These are phyloP conservation scores for Xylaria cubensis DNA, from an alignment of 495 filamentous ascomycete genomes.

Conservation along the genomic window DNA sequence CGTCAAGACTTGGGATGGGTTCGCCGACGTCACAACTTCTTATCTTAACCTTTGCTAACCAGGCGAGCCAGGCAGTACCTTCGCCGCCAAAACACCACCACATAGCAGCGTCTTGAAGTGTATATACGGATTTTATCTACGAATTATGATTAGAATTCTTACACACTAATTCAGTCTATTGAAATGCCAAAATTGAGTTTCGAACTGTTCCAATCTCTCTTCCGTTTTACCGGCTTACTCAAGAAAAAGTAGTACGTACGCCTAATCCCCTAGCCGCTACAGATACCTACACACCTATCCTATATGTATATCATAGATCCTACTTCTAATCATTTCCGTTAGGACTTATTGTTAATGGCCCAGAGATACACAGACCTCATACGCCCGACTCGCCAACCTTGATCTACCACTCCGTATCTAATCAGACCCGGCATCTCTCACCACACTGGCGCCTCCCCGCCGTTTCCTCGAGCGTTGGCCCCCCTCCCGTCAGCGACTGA, in stretches of 20 bases:
- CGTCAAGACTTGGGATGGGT: not conserved
- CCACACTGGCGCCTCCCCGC: constrained; percentile 38
- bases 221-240: not conserved
- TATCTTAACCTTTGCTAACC: no score
- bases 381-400: not conserved
- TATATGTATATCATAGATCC: not conserved
- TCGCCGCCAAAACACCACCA: not conserved
- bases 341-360: not conserved
- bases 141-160: not conserved
- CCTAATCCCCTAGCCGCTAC: not conserved
- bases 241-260: not conserved
- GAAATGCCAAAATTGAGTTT: not conserved
- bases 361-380: not conserved
- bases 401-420: not conserved
- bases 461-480: constrained; percentile 33
- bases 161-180: not conserved
- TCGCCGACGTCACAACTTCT: not conserved
- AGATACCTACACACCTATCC: not conserved
- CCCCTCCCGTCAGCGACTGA: constrained; percentile 39
- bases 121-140: not conserved
- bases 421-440: not conserved
- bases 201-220: not conserved
- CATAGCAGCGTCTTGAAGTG: not conserved
- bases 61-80: not conserved
- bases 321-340: not conserved